Percentiles rank a stretch among this genome's conserved stretches.
Evolutionary conservation across 768 basidiomycete species (phyloP).

Genomic region (Albatrellus ellisii): DNA sequence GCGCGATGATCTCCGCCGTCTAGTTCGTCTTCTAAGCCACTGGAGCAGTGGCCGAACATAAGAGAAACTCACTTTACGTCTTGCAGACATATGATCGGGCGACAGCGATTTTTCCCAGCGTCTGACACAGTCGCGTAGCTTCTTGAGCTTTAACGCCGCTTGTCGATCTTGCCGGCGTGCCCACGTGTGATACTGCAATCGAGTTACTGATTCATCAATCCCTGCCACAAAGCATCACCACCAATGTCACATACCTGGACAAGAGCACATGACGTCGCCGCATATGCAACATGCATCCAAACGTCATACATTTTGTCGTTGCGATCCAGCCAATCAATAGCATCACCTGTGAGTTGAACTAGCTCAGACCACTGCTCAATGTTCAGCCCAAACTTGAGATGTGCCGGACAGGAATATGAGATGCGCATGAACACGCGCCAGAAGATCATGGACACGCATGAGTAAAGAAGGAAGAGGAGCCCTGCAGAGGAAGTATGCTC

Average conservation of each 20-base stretch:
- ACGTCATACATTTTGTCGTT: slow-evolving; percentile 77
- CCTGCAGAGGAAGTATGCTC: slow-evolving; percentile 33
- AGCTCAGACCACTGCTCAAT: slow-evolving; percentile 71
- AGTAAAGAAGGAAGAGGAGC: slow-evolving; percentile 76
- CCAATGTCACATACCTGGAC: slow-evolving; percentile 52
- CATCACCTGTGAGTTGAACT: slow-evolving; percentile 58
- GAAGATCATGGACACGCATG: slow-evolving; percentile 91
- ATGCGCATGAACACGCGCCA: slow-evolving; percentile 99
- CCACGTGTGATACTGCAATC: slow-evolving; percentile 80
- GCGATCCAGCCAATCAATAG: slow-evolving; percentile 81
- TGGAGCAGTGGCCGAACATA: background rate
- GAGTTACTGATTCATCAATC: slow-evolving; percentile 1
- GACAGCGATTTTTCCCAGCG: slow-evolving; percentile 82
- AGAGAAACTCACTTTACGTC: slow-evolving; percentile 62
- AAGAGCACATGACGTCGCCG: slow-evolving; percentile 78
- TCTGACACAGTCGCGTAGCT: slow-evolving; percentile 72
- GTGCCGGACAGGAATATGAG: slow-evolving; percentile 82
- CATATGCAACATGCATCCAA: slow-evolving; percentile 79
- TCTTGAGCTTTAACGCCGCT: slow-evolving; percentile 61
- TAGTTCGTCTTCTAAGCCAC: slow-evolving; percentile 19
- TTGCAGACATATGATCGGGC: slow-evolving; percentile 88
- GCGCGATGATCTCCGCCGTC: slow-evolving; percentile 86
- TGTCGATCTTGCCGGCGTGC: slow-evolving; percentile 68
- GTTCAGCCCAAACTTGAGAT: slow-evolving; percentile 76
- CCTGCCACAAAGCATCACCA: background rate